Conservation (phyloP, 306 rosid species). For the Rubus idaeus region DNA sequence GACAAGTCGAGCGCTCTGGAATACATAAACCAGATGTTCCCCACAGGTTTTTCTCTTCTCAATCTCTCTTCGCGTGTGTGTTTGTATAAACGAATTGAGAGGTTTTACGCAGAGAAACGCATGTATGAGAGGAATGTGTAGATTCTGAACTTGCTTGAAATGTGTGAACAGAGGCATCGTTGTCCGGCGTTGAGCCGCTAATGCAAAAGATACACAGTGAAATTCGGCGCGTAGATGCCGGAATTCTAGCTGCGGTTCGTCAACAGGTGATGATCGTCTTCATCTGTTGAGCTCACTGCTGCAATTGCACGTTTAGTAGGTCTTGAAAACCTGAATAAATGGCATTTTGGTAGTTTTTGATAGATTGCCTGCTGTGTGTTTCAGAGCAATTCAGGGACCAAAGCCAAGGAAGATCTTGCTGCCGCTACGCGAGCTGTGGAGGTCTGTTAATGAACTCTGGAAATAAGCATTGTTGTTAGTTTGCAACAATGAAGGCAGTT, state of each 20-base stretch:
- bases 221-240: conserved; percentile 92
- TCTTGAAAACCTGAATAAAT: too few relatives aligned
- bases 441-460: conserved; percentile 38
- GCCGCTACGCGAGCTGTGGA: conserved; percentile 91
- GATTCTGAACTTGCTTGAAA: neutral
- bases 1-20: conserved; percentile 96
- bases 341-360: conserved; percentile 14
- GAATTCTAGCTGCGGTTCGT: conserved; percentile 87
- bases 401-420: conserved; percentile 97
- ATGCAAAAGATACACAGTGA: conserved; percentile 96
- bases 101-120: neutral
- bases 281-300: conserved; percentile 1
- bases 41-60: conserved; percentile 60
- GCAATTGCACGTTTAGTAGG: neutral
- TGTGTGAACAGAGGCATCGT: conserved; percentile 63
- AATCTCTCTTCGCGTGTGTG: neutral
- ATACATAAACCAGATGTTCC: conserved; percentile 97
- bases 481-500: neutral
- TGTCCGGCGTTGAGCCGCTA: conserved; percentile 91
- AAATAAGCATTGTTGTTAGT: neutral
- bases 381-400: conserved; percentile 95
- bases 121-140: neutral
- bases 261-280: conserved; percentile 61
- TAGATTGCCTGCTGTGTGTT: conserved; percentile 36
- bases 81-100: neutral